Evolutionary conservation across 352 stramenopile species (phyloP), one percentile per base, ranked within the genome.

Genomic region (Phytopythium montanum): DNA sequence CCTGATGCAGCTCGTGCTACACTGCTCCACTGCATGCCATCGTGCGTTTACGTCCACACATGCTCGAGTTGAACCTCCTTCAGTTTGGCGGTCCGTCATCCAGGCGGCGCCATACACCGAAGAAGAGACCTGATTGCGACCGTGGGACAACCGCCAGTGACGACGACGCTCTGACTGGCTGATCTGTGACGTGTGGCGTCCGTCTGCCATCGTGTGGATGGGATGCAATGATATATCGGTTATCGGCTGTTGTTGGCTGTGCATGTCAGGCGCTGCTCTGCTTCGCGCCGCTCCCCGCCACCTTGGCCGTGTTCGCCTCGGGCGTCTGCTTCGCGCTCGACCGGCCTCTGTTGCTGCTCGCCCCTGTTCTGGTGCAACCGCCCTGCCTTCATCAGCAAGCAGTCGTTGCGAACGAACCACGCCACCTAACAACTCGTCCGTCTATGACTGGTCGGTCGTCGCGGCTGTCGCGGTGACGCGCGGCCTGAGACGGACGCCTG

Each of bases 311-410:
- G 10, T 34, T 74, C 39, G 60, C 72, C 39, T 66, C 61, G 5
- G 60, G 59, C 12, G 66, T 75, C 58, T 65, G 72, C 14, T 26
- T 62, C 16, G 62, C 57, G 46, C 33, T 76, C 39, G 65, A 51
- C n/a, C 50, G 65, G 54, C n/a, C 50, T 79, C 2, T 79, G 71
- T 52, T 79, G 71, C 59, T 79, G 71, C 53, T 67, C 61, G 49
- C 41, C 46, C 3, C 31, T 72, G 18, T 62, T 79, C 31, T 79
- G 71, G 67, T 75, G 53, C 49, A 54, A 50, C 18, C 21, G 18
- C n/a, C n/a, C n/a, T 46, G 38, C 21, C 25, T 26, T 25, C 2
- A n/a, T 54, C 51, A 72, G 69, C 44, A 51, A 51, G 21, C 44
- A 51, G 21, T 25, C 44, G 44, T 25, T 8, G 42, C 42, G 42